These are phyloP conservation scores for Craspedostauros australis DNA, from an alignment of 108 stramenopile genomes.

Conservation along the genomic window DNA sequence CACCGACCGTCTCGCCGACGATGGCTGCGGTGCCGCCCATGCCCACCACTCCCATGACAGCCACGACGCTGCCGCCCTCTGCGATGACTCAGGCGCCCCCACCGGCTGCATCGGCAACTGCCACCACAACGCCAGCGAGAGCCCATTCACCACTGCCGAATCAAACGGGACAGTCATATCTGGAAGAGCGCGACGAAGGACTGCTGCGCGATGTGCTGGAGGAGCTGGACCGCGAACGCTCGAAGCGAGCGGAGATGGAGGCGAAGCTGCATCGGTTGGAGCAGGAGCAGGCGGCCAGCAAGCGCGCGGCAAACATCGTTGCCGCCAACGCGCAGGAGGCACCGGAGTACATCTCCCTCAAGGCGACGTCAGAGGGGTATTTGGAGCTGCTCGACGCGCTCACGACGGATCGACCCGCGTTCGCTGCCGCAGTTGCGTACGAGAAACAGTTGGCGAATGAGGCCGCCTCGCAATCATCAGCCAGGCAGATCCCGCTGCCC, in stretches of 20 bases:
- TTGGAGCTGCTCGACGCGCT: slow-evolving; percentile 40
- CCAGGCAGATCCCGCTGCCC: neutral
- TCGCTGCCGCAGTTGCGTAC: slow-evolving; percentile 3
- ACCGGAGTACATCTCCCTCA: slow-evolving; percentile 17
- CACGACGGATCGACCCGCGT: slow-evolving; percentile 38
- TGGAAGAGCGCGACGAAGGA: slow-evolving; percentile 35
- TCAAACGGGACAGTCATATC: slow-evolving; percentile 2
- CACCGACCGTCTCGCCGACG: no score
- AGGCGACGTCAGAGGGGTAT: slow-evolving; percentile 38
- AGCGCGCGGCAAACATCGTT: no score
- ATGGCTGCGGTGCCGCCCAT: no score
- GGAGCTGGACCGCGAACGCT: slow-evolving; percentile 54
- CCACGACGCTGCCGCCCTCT: no score
- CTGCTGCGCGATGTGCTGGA: slow-evolving; percentile 38
- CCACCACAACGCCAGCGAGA: no score
- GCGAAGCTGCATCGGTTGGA: slow-evolving; percentile 24
- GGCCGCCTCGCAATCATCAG: no score
- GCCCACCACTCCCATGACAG: no score
- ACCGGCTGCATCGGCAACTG: no score
- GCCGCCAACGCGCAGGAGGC: slow-evolving; percentile 7
- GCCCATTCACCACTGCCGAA: neutral
- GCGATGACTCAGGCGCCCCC: no score
- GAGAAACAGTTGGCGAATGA: no score
- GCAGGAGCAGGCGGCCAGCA: slow-evolving; percentile 14
- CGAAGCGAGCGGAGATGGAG: slow-evolving; percentile 49